A percentile compares a stretch with the other conserved stretches of the same genome.
These are phyloP conservation scores for Aspergillus carbonarius DNA, from an alignment of 2,329 filamentous ascomycete species.

Conservation along the genomic window DNA sequence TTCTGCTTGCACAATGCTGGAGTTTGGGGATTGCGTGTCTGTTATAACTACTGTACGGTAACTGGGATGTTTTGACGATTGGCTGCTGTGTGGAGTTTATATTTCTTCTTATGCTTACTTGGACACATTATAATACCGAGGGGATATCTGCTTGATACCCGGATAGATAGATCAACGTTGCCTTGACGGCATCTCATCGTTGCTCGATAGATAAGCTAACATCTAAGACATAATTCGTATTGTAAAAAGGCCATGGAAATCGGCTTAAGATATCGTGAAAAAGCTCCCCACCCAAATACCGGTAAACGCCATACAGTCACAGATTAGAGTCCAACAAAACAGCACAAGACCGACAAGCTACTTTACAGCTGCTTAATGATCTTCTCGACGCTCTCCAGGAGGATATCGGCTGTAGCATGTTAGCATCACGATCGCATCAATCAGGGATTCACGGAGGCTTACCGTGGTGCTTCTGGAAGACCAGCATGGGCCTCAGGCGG, in stretches of 20 bases:
- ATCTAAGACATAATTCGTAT: slow-evolving; percentile 7
- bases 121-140: not conserved
- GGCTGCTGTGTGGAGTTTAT: not conserved
- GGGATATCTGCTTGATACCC: not conserved
- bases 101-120: not conserved
- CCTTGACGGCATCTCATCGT: slow-evolving; percentile 5
- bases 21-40: not conserved
- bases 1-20: not conserved
- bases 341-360: not conserved
- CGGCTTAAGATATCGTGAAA: slow-evolving; percentile 9
- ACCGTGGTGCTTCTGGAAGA: slow-evolving; percentile 87
- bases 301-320: slow-evolving; percentile 16
- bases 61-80: not conserved
- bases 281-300: slow-evolving; percentile 8
- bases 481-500: slow-evolving; percentile 81
- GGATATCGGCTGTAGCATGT: slow-evolving; percentile 62
- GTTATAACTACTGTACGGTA: slow-evolving; percentile 1
- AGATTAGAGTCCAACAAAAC: slow-evolving; percentile 8
- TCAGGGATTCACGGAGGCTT: slow-evolving; percentile 19
- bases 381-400: slow-evolving; percentile 77
- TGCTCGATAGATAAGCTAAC: not conserved
- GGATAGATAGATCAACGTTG: not conserved
- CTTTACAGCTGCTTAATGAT: slow-evolving; percentile 54
- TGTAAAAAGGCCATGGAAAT: slow-evolving; percentile 19
- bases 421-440: slow-evolving; percentile 9